Base-by-base conservation (phyloP, 2,329 filamentous ascomycete species). In the Fusarium keratoplasticum region DNA sequence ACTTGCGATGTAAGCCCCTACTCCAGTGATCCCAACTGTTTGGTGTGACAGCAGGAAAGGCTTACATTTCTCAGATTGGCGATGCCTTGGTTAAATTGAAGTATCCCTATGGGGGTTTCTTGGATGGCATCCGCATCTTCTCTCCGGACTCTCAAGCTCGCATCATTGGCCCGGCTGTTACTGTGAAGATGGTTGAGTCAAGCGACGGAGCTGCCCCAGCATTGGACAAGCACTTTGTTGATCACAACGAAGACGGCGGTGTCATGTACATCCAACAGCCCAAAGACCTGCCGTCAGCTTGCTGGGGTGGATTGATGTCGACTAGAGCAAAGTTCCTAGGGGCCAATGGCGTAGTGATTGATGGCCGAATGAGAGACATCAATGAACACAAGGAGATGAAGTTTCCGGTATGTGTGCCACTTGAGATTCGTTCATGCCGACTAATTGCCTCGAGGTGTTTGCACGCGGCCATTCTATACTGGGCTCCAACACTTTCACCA, bases 251-350 rank as follows among this genome's bases (percentile, higher is more conserved):
- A 11, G 35, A 67, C 2, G 64, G 66, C 0, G 67, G 73, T 13
- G 61, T 81, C 65, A 79, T 81, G 78, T 81, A 78, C 47, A 71
- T 81, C 6, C 74, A 79, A 40, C 78, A 81, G 40, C 80, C 79
- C 9, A 77, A 77, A 36, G 72, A 70, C 3, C 47, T 79, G 3
- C 57, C 66, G 14, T 78, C 77, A 2, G 78, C 79, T 5, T 80
- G 78, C 64, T 81, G 78, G 78, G 79, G 79, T 55, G 72, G 73
- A 0, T 67, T 81, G 16, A 81, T 81, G 80, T 78, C 79, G 1
- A 80, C 78, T 3, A 71, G 79, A 3, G 80, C 80, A 11, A 71
- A 78, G 38, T 76, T 69, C 2, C 69, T 80, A 0, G 78, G 79
- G 0, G 77, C 79, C 0, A 47, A 73, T n/a, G 79, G 75, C 2